Base-by-base conservation (phyloP, 495 filamentous ascomycete species). In the Talaromyces liani region DNA sequence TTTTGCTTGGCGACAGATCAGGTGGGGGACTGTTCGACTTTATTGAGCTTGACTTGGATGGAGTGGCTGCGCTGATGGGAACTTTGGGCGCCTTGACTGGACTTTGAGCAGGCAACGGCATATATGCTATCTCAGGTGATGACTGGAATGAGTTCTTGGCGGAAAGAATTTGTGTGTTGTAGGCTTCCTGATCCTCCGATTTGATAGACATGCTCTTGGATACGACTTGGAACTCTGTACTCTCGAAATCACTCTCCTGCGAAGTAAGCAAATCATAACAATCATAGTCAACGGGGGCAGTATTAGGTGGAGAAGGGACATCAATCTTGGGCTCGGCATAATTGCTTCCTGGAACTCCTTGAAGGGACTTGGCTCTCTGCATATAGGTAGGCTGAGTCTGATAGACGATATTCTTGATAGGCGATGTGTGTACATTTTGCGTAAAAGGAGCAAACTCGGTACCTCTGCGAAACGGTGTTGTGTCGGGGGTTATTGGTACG, bases 291-390 rank as follows among this genome's bases (percentile, higher is more conserved):
- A 75, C 66, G 58, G 74, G 71, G 25, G 74, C 73, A 63, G 76
- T 79, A 57, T 73, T 73, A 24, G 79, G 74, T 41, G 83, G 82
- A 29, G 81, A 85, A 36, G 82, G 80, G 63, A 82, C 72, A 16
- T 75, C 75, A 45, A 73, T 67, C 60, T 74, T 77, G 41, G 68
- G 61, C 58, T 78, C 73, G 25, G 72, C 66, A 51, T 72, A 74
- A 25, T 66, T 70, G 67, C 72, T 68, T 63, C 67, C 71, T 56
- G 72, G 70, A 34, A 78, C 68, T 66, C 77, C 76, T 69, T 81
- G 77, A 51, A 77, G 74, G 6, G 81, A 82, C 58, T 72, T 75
- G 31, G 79, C 70, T 67, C 78, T 75, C 61, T 82, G 76, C 80
- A 83, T 83, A 55, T 75, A 75, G 47, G 67, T 61, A 27, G 72